Evolutionary conservation across 371 early-diverging fungal species (phyloP), one percentile per base, ranked within the genome.

Genomic region (Paraphysoderma sedebokerense): DNA sequence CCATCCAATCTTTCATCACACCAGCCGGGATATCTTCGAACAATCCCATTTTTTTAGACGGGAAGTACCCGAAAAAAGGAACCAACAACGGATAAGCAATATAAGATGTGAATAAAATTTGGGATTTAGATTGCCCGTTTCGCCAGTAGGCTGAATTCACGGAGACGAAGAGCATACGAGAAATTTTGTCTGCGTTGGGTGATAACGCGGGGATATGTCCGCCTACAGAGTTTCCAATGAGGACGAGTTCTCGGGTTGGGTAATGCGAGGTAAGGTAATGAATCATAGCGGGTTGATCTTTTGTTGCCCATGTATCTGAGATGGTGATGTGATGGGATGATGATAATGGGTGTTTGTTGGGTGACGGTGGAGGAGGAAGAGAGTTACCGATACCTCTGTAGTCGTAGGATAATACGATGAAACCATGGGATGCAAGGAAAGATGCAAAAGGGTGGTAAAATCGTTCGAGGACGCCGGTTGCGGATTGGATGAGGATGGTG

Each of bases 21-120:
- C 61, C 61, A 33, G 49, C 50, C 19, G 61, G 61, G 23, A 60
- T 40, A 35, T 60, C 61, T 45, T 60, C 61, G 58, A 60, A 58
- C 20, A 57, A 30, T 5, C 45, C 45, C 1, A 60, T 34, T 1
- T 56, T 55, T 44, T 60, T 60, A 30, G 58, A 57, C 2, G 61
- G 61, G 45, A 48, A 60, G 33, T 31, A 60, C 30, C 61, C 61
- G 11, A 36, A 49, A 13, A 29, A 24, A 15, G 54, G 57, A 37
- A 54, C 38, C 15, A 60, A 44, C 2, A 53, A 57, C 11, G 58
- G n/a, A n/a, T n/a, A 54, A 12, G 54, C 58, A 6, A 57, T 42
- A 27, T 41, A 52, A 29, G 55, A 57, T 53, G 58, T 56, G 53
- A 53, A 57, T 44, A 56, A 60, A 15, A 39, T 58, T 50, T 55